These are phyloP conservation scores for Colletotrichum sojae DNA, from an alignment of 2,329 filamentous ascomycete genomes.

Conservation along the genomic window DNA sequence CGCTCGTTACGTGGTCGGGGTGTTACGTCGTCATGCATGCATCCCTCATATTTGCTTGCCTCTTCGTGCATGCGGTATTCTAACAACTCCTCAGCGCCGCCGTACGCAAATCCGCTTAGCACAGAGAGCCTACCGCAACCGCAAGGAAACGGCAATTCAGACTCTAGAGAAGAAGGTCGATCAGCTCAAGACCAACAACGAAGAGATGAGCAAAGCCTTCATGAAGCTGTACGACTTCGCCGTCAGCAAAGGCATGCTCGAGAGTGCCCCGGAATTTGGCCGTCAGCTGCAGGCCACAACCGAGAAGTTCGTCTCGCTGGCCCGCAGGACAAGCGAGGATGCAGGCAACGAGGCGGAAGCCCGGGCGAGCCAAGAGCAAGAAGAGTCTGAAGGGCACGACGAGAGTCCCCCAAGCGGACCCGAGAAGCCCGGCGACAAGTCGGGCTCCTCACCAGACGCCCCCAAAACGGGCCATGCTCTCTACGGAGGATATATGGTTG, in stretches of 20 bases:
- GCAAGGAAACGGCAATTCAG: constrained; percentile 86
- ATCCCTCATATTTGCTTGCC: neutral
- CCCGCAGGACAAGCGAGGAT: constrained; percentile 62
- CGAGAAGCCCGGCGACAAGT: constrained; percentile 25
- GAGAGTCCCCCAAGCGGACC: constrained; percentile 9
- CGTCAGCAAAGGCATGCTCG: constrained; percentile 69
- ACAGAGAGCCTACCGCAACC: constrained; percentile 86
- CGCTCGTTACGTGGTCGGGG: neutral
- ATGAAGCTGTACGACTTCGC: constrained; percentile 75
- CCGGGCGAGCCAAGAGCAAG: constrained; percentile 33
- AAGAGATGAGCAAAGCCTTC: constrained; percentile 82
- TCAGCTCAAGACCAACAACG: constrained; percentile 77
- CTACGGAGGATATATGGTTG: constrained; percentile 48
- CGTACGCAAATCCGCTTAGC: constrained; percentile 90
- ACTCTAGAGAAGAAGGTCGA: constrained; percentile 79
- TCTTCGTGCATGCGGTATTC: neutral
- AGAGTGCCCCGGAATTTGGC: constrained; percentile 69
- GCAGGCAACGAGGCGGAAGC: constrained; percentile 50
- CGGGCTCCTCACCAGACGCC: constrained; percentile 37
- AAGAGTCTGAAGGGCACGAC: constrained; percentile 20
- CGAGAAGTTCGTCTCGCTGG: constrained; percentile 70
- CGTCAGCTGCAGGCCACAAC: constrained; percentile 70
- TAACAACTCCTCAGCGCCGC: constrained; percentile 71
- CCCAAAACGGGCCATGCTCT: constrained; percentile 23
- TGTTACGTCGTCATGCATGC: neutral